Base-by-base conservation (phyloP, 2,329 filamentous ascomycete species). In the Beauveria bassiana region DNA sequence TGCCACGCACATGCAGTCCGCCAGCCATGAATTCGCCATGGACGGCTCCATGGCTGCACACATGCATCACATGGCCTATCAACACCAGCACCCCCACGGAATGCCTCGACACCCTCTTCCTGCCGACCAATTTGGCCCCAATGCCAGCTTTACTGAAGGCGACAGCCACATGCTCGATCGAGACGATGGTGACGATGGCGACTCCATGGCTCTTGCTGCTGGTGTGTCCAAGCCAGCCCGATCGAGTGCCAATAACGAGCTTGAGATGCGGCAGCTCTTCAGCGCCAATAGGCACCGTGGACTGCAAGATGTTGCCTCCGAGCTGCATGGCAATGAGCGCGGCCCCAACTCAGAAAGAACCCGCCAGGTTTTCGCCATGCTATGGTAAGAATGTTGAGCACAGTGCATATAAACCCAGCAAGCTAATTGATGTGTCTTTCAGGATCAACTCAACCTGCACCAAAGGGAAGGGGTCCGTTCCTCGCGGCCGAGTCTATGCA, bases 401-500 rank as follows among this genome's bases (percentile, higher is more conserved):
- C 18, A 9, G 24, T 5, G 5, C 18, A 31, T 22, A 14, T 3
- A 16, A 7, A 0, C 2, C 12, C 1, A 6, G 20, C 43, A 22
- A 43, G 22, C 56, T 51, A 34, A 59, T 38, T 38, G 14, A 55
- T 18, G 1, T 22, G 24, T 22, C 38, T 28, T 26, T 6, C 67
- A 92, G 89, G 89, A 85, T 93, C 67, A 87, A 87, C 68, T 81
- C 83, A 57, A 86, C 88, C 1, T 93, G 90, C 73, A 80, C 83
- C 51, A 85, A 85, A 64, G 89, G 89, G 49, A 91, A 90, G 71
- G 88, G 88, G 1, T 97, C 95, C 6, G 93, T 98, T 0, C 92
- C 95, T 7, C 84, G 95, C 68, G 95, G 95, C 66, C 84, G 93
- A 63, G 95, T 99, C 2, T 99, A 98, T 74, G 91, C 93, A 63